Conservation (phyloP, 495 filamentous ascomycete species). For the Cairneyella variabilis region DNA sequence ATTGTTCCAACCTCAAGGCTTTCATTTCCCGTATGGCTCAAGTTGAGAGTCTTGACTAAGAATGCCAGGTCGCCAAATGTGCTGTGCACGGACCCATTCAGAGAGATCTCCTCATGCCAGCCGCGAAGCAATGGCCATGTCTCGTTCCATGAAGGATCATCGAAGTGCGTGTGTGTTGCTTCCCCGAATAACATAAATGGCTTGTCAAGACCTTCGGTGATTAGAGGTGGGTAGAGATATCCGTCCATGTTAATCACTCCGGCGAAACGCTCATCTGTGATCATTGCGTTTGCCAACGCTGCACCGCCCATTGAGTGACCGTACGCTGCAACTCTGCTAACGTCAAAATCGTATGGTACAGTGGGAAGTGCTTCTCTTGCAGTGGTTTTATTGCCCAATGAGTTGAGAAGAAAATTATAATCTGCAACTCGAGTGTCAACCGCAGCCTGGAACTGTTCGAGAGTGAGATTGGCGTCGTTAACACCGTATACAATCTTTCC, state of each 20-base stretch:
- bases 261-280: slow-evolving; percentile 35
- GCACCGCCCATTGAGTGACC: slow-evolving; percentile 57
- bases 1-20: slow-evolving; percentile 1
- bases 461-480: slow-evolving; percentile 13
- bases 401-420: slow-evolving; percentile 32
- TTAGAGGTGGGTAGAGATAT: slow-evolving; percentile 29
- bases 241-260: slow-evolving; percentile 50
- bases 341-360: slow-evolving; percentile 6
- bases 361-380: too few relatives aligned
- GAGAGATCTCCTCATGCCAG: slow-evolving; percentile 24
- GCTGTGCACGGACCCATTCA: slow-evolving; percentile 15
- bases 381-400: too few relatives aligned
- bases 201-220: background rate
- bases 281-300: slow-evolving; percentile 37
- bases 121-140: slow-evolving; percentile 17
- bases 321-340: slow-evolving; percentile 37
- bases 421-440: slow-evolving; percentile 34
- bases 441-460: too few relatives aligned
- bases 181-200: slow-evolving; percentile 19
- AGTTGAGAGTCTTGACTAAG: slow-evolving; percentile 15
- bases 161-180: slow-evolving; percentile 7
- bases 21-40: background rate
- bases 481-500: background rate
- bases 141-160: slow-evolving; percentile 15
- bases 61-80: slow-evolving; percentile 33